A percentile compares a stretch with the other conserved stretches of the same genome.
These are phyloP conservation scores for Glycyrrhiza uralensis DNA, from an alignment of 306 rosid species.

Conservation along the genomic window DNA sequence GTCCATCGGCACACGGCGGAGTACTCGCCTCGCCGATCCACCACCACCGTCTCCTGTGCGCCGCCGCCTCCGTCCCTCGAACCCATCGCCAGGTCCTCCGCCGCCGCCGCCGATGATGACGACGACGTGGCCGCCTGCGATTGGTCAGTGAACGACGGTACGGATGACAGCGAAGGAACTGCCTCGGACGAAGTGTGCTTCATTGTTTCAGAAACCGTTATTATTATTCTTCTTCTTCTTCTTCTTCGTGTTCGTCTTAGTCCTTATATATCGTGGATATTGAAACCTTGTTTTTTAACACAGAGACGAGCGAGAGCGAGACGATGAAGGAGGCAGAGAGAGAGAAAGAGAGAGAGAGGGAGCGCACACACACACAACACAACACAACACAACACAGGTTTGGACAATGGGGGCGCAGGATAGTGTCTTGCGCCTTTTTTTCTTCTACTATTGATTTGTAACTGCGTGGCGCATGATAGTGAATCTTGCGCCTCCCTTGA, in stretches of 20 bases:
- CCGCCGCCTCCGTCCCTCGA: constrained; percentile 86
- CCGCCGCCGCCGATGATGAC: constrained; percentile 58
- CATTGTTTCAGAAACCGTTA: constrained; percentile 41
- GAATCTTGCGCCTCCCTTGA: constrained; percentile 38
- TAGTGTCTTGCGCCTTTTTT: constrained; percentile 37
- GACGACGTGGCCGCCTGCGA: constrained; percentile 57
- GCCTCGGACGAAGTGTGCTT: constrained; percentile 83
- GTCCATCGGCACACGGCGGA: constrained; percentile 95
- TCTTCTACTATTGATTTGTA: not conserved
- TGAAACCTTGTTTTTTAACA: not conserved
- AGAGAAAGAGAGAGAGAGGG: constrained; percentile 18
- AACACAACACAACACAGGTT: constrained; percentile 28
- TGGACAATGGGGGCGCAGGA: constrained; percentile 46
- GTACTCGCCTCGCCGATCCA: constrained; percentile 82
- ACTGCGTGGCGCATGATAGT: constrained; percentile 30
- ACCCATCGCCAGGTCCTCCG: constrained; percentile 67
- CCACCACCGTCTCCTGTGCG: constrained; percentile 72
- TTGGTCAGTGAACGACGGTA: constrained; percentile 49
- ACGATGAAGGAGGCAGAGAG: constrained; percentile 11
- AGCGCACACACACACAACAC: constrained; percentile 1
- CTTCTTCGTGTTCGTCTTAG: constrained; percentile 9
- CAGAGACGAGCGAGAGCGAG: not conserved
- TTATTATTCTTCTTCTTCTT: not conserved
- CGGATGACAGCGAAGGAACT: constrained; percentile 62
- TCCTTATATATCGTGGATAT: not conserved